A percentile compares a stretch with the other conserved stretches of the same genome.
These are phyloP conservation scores for Aspergillus olivimuriae DNA, from an alignment of 495 filamentous ascomycete species.

Conservation along the genomic window DNA sequence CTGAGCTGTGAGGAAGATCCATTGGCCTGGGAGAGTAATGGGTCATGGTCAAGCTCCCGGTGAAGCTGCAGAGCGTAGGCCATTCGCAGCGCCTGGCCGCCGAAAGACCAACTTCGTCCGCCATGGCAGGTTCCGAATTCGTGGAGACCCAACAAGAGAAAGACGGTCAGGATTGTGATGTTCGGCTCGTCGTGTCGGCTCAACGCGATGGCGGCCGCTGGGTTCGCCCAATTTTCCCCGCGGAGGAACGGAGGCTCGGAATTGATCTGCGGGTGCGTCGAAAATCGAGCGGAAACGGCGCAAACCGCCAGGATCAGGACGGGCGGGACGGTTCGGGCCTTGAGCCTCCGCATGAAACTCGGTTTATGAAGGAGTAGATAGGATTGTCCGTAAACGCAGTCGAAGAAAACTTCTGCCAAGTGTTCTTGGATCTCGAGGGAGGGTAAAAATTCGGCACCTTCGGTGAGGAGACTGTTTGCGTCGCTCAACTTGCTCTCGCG, in stretches of 20 bases:
- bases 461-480: conserved; percentile 64
- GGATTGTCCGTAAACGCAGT: conserved; percentile 90
- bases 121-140: conserved; percentile 97
- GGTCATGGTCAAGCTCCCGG: conserved; percentile 86
- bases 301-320: conserved; percentile 88
- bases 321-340: conserved; percentile 64
- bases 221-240: conserved; percentile 82
- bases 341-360: conserved; percentile 84
- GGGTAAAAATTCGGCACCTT: conserved; percentile 80
- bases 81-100: conserved; percentile 93
- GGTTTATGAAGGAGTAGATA: conserved; percentile 96
- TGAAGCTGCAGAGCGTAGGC: conserved; percentile 93
- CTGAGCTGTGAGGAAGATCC: conserved; percentile 63
- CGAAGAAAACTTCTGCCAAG: conserved; percentile 90
- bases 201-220: conserved; percentile 76
- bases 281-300: conserved; percentile 88
- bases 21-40: conserved; percentile 51
- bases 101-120: conserved; percentile 89
- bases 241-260: conserved; percentile 81
- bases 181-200: conserved; percentile 90
- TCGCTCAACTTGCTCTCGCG: conserved; percentile 57
- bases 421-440: conserved; percentile 89
- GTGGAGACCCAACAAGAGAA: conserved; percentile 82
- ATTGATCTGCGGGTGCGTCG: conserved; percentile 83
- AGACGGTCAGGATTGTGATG: conserved; percentile 87